Evolutionary conservation across 768 basidiomycete species (phyloP), one percentile per base, ranked within the genome.

Genomic region (Trichaptum fuscoviolaceum): DNA sequence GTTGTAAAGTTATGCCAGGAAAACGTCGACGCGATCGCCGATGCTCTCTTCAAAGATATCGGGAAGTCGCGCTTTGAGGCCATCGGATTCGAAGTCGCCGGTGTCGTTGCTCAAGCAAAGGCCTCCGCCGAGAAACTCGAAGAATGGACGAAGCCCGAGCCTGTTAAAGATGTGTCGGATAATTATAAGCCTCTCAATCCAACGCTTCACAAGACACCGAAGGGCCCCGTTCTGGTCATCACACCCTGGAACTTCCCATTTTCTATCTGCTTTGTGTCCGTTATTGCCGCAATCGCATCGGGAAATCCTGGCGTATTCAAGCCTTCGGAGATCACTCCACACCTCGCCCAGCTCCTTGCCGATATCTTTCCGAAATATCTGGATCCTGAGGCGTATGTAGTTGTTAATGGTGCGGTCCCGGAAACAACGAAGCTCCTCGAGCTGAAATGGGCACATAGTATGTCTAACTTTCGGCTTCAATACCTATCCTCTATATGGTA

Each of bases 281-380:
- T 70, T 35, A 62, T 74, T 42, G 75, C 75, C 12, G 76, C 75
- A n/a, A 73, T 77, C 52, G 67, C 73, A 0, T 75, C 76, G 1
- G 76, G 76, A 9, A 71, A 69, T 67, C 70, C 73, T 2, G 72
- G 67, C 2, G 67, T 73, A 62, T n/a, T 72, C 71, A 76, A 75
- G 71, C 72, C 74, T 9, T 74, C 76, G 42, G 76, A 77, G 63
- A 69, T 70, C 30, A 35, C 69, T 9, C 71, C 74, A 0, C 36
- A 65, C 26, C 62, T 66, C 3, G 64, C 72, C 15, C 30, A 65
- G 8, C 64, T 74, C 9, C 62, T 76, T 57, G 69, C 72, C 1
- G 62, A 69, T n/a, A 72, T 76, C 62, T 17, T 76, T 23, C 75
- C 75, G 2, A 65, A 69, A 35, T 77, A 77, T 67, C 74, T 77